Percentiles rank a stretch among this genome's conserved stretches.
Evolutionary conservation across 805 yeast species (phyloP).

Genomic region (Metschnikowia similis): DNA sequence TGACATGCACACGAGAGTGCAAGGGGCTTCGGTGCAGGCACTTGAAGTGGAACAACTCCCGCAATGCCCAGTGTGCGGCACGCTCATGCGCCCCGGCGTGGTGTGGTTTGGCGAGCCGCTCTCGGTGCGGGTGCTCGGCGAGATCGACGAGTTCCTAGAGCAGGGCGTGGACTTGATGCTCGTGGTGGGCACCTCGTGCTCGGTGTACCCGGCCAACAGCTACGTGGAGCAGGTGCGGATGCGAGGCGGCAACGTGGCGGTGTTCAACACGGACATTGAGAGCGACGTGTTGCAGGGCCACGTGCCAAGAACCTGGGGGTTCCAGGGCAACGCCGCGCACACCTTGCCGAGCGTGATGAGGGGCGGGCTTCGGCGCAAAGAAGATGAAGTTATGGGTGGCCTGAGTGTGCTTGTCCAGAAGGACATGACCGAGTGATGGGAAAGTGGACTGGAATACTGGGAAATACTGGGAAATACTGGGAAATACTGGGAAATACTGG

Average conservation of each 20-base stretch:
- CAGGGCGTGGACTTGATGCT: conserved; percentile 63
- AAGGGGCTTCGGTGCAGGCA: conserved; percentile 1
- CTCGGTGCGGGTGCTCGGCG: conserved; percentile 57
- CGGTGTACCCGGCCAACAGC: conserved; percentile 90
- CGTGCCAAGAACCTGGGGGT: conserved; percentile 56
- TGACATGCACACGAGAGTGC: too few relatives aligned
- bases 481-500: too few relatives aligned
- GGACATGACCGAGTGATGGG: too few relatives aligned
- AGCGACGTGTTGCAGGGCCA: conserved; percentile 39
- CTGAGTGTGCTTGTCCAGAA: too few relatives aligned
- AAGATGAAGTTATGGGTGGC: too few relatives aligned
- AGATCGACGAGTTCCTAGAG: conserved; percentile 68
- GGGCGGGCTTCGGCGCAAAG: too few relatives aligned
- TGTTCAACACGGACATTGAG: conserved; percentile 70
- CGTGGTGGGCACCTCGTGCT: conserved; percentile 82
- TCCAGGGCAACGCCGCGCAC: conserved; percentile 75
- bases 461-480: too few relatives aligned
- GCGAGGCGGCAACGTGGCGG: conserved; percentile 78
- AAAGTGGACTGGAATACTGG: too few relatives aligned
- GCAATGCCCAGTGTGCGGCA: conserved; percentile 68
- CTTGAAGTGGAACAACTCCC: conserved; percentile 50
- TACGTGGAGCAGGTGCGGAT: conserved; percentile 72
- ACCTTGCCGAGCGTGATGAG: conserved; percentile 59
- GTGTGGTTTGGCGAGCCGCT: conserved; percentile 94
- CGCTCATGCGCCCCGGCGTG: conserved; percentile 76